Conservation (phyloP, 179 eudicot genomes). For the Silene coronaria region DNA sequence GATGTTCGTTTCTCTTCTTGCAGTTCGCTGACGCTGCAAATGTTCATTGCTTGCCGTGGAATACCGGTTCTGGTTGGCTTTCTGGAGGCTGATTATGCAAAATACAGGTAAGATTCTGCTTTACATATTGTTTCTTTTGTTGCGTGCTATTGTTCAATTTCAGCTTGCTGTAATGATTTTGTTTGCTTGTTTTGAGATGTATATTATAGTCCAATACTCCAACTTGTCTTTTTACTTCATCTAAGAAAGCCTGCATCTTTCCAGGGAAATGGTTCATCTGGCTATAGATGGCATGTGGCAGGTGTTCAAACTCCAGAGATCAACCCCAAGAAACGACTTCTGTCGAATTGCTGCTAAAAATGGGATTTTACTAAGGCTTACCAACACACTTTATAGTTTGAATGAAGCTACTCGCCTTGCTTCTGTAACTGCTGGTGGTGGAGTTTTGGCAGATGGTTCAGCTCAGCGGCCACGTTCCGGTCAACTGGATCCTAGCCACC, state of each 20-base stretch:
- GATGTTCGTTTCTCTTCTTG: constrained; percentile 19
- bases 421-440: constrained; percentile 57
- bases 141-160: not conserved
- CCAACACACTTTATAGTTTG: constrained; percentile 78
- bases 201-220: not conserved
- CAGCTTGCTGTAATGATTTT: not conserved
- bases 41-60: constrained; percentile 98
- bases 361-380: constrained; percentile 84
- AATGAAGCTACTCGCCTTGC: constrained; percentile 93
- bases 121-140: not conserved
- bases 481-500: constrained; percentile 58
- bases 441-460: constrained; percentile 55
- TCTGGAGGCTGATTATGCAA: constrained; percentile 93
- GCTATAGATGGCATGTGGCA: constrained; percentile 99
- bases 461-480: constrained; percentile 63
- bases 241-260: constrained; percentile 21
- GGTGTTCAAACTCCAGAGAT: constrained; percentile 88
- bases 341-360: constrained; percentile 93
- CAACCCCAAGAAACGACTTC: constrained; percentile 86
- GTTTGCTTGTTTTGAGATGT: not conserved
- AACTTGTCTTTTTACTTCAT: not conserved
- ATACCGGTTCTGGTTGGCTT: constrained; percentile 91
- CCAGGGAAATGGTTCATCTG: constrained; percentile 99
- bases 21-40: constrained; percentile 91
- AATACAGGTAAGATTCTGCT: constrained; percentile 55